A percentile compares a stretch with the other conserved stretches of the same genome.
These are phyloP conservation scores for Castanea mollissima DNA, from an alignment of 306 rosid species.

Conservation along the genomic window DNA sequence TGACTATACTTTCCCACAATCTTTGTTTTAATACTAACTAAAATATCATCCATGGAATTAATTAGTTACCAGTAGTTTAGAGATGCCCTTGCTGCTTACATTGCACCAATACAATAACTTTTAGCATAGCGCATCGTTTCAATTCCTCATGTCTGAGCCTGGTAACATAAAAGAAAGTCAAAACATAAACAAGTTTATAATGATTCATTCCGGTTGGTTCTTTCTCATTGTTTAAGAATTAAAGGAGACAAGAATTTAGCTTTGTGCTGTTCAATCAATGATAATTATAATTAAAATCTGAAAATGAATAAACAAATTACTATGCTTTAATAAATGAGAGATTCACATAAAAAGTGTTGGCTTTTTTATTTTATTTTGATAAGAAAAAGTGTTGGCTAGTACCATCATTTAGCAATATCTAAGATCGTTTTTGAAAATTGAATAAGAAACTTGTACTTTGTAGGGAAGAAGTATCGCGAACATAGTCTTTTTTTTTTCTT, in stretches of 20 bases:
- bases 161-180: constrained; percentile 19
- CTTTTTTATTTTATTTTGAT: no score
- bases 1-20: not conserved
- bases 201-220: constrained; percentile 5
- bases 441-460: constrained; percentile 15
- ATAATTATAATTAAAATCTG: not conserved
- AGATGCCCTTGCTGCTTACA: not conserved
- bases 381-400: no score
- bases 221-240: constrained; percentile 15
- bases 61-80: not conserved
- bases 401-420: constrained; percentile 5
- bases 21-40: not conserved
- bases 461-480: not conserved
- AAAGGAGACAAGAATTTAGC: constrained; percentile 23
- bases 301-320: constrained; percentile 4
- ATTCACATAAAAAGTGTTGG: constrained; percentile 15
- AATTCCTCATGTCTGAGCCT: constrained; percentile 33
- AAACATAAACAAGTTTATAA: constrained; percentile 2
- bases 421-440: not conserved
- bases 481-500: constrained; percentile 8
- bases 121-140: constrained; percentile 4
- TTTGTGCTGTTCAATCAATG: constrained; percentile 22
- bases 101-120: not conserved
- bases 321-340: not conserved
- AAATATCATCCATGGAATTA: not conserved